A percentile compares a stretch with the other conserved stretches of the same genome.
phyloP scores from a whole-genome alignment of 192 early-diverging fungal genomes.

The Coemansia sp. region DNA sequence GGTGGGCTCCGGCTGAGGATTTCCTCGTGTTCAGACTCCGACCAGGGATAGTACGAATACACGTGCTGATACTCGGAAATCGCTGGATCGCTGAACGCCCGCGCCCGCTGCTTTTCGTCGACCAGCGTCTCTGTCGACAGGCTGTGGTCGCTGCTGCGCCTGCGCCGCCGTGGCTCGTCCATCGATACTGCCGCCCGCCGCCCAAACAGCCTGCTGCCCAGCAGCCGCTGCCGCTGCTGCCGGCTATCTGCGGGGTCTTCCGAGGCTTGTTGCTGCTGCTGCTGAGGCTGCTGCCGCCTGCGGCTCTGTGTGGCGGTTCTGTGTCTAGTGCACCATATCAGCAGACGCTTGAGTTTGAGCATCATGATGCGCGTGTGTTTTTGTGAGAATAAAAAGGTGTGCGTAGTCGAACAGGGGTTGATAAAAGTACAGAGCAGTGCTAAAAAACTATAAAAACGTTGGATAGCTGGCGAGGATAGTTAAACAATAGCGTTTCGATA shows the following conservation, averaged over 20 bases:
- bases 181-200: constrained; percentile 28
- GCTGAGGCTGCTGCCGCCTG: background rate
- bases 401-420: background rate
- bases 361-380: constrained; percentile 5
- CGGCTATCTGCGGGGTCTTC: background rate
- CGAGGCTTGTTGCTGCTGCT: background rate
- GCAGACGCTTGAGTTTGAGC: constrained; percentile 29
- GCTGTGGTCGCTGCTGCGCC: background rate
- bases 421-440: background rate
- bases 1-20: constrained; percentile 46
- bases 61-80: constrained; percentile 31
- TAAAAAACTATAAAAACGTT: background rate
- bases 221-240: constrained; percentile 11
- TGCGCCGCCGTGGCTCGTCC: constrained; percentile 3
- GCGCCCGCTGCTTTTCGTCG: constrained; percentile 26
- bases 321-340: constrained; percentile 40
- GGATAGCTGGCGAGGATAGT: background rate
- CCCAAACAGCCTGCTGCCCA: constrained; percentile 11
- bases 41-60: constrained; percentile 53
- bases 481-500: background rate
- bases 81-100: constrained; percentile 33
- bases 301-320: constrained; percentile 1
- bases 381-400: constrained; percentile 6
- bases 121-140: constrained; percentile 45
- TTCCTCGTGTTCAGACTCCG: constrained; percentile 49